phyloP scores from a whole-genome alignment of 2,329 filamentous ascomycete genomes.

The Fusarium pseudograminearum region DNA sequence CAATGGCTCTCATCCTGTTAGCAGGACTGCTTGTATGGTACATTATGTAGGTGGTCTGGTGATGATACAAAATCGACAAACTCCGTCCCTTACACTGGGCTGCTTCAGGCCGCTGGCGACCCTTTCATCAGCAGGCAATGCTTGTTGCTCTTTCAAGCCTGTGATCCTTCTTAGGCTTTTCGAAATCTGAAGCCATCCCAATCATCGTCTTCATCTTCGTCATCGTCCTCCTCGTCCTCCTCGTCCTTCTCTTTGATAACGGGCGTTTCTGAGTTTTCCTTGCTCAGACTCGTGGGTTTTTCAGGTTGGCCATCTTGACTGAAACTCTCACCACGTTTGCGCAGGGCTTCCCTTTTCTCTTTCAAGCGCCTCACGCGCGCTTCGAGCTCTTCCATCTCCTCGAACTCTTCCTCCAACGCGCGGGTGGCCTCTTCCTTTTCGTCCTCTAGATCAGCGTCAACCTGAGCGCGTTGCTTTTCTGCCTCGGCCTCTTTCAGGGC shows the following conservation, averaged over 20 bases:
- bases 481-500: conserved; percentile 63
- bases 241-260: conserved; percentile 58
- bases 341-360: conserved; percentile 76
- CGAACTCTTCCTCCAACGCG: conserved; percentile 81
- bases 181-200: conserved; percentile 71
- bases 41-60: conserved; percentile 45
- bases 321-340: conserved; percentile 54
- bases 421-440: conserved; percentile 82
- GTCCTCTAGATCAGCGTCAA: conserved; percentile 69
- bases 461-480: conserved; percentile 65
- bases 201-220: conserved; percentile 62
- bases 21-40: conserved; percentile 43
- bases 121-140: background rate
- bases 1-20: conserved; percentile 9
- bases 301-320: conserved; percentile 46
- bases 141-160: background rate
- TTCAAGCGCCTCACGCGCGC: conserved; percentile 75
- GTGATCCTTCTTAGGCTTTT: conserved; percentile 17
- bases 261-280: conserved; percentile 49
- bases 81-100: conserved; percentile 8
- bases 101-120: background rate
- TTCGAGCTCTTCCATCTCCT: conserved; percentile 85
- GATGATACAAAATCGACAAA: conserved; percentile 40
- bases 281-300: conserved; percentile 35
- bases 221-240: conserved; percentile 63